phyloP scores from a whole-genome alignment of 331 rosid species.

The Saraca asoca region DNA sequence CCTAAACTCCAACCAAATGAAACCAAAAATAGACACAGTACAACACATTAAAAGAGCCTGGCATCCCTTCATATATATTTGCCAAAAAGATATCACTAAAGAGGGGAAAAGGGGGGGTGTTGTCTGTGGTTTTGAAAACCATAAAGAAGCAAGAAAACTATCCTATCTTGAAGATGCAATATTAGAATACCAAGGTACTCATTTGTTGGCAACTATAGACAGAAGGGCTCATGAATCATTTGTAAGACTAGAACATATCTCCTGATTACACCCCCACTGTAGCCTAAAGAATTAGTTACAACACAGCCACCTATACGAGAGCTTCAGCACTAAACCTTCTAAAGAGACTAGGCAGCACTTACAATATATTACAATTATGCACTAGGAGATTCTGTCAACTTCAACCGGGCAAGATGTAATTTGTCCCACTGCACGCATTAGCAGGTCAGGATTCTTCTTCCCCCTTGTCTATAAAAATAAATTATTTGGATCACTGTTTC shows the following conservation, averaged over 20 bases:
- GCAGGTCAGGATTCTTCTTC: conserved; percentile 20
- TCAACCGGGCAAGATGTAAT: conserved; percentile 15
- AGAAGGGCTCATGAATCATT: conserved; percentile 28
- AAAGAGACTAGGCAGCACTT: conserved; percentile 25
- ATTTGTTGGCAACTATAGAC: neutral
- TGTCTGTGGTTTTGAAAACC: no score
- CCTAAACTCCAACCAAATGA: no score
- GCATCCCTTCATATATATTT: no score
- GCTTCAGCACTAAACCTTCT: conserved; percentile 28
- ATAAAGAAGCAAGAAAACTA: no score
- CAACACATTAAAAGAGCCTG: no score
- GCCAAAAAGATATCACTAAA: no score
- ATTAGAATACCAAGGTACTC: no score
- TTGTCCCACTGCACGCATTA: conserved; percentile 27
- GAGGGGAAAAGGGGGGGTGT: no score
- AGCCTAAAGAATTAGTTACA: conserved; percentile 41
- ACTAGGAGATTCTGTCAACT: conserved; percentile 27
- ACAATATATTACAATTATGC: conserved; percentile 43
- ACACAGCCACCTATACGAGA: conserved; percentile 39
- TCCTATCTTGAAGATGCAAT: no score
- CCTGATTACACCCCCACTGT: conserved; percentile 35
- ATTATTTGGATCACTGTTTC: conserved; percentile 25
- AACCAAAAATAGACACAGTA: no score
- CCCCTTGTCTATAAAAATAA: conserved; percentile 25
- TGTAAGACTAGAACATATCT: conserved; percentile 13